Evolutionary conservation across 768 basidiomycete genomes (phyloP).

Genomic region (Rhodotorula sphaerocarpa): DNA sequence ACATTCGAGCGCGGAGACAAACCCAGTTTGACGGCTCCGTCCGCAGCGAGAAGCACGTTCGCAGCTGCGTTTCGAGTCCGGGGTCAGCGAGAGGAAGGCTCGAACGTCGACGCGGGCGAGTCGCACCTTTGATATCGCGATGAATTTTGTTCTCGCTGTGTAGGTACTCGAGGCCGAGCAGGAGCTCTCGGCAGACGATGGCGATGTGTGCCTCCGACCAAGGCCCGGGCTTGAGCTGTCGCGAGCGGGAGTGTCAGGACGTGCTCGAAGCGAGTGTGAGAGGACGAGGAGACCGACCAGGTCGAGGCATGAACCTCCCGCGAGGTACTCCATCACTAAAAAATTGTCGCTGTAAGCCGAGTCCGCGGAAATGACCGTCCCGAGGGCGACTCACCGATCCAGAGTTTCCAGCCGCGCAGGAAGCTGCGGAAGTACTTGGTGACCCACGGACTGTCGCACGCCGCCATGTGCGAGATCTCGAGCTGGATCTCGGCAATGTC

Average conservation of each 20-base stretch:
- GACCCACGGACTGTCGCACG: constrained; percentile 91
- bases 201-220: constrained; percentile 93
- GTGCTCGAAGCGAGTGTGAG: not conserved
- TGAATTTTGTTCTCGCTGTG: constrained; percentile 93
- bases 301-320: constrained; percentile 96
- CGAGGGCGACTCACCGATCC: constrained; percentile 54
- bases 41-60: constrained; percentile 80
- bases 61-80: constrained; percentile 53
- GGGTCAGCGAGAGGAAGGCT: too few relatives aligned
- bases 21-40: constrained; percentile 83
- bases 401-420: constrained; percentile 90
- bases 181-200: constrained; percentile 82
- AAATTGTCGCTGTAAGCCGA: constrained; percentile 10
- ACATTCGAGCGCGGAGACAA: constrained; percentile 11
- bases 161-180: constrained; percentile 90
- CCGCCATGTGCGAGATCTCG: constrained; percentile 91
- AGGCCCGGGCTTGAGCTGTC: constrained; percentile 68
- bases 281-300: constrained; percentile 47
- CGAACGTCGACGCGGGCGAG: too few relatives aligned
- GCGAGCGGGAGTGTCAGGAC: constrained; percentile 9
- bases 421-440: constrained; percentile 96
- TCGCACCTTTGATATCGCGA: constrained; percentile 76
- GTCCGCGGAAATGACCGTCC: not conserved
- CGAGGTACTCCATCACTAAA: constrained; percentile 88
- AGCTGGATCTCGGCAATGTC: constrained; percentile 96